phyloP scores from a whole-genome alignment of 768 basidiomycete species.

The Pleurotus citrinopileatus region DNA sequence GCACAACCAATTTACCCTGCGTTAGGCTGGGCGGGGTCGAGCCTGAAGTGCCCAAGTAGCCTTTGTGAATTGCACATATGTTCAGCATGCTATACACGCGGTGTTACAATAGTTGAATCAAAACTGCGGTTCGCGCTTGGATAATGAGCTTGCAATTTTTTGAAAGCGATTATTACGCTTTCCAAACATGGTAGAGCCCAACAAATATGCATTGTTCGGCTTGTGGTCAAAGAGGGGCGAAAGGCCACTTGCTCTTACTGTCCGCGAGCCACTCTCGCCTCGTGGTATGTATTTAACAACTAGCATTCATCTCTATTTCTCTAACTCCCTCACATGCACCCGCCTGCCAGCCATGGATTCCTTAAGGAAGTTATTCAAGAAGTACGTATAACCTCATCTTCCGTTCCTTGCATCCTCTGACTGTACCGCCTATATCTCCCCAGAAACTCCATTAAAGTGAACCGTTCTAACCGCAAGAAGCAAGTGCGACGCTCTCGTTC shows the following conservation, averaged over 20 bases:
- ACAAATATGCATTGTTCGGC: too few species aligned
- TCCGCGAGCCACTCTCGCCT: too few species aligned
- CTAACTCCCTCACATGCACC: background rate
- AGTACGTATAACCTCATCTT: background rate
- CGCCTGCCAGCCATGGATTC: background rate
- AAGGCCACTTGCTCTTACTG: too few species aligned
- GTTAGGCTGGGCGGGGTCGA: slow-evolving; percentile 1
- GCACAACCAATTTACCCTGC: too few species aligned
- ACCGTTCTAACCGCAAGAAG: background rate
- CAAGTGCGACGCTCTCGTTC: slow-evolving; percentile 5
- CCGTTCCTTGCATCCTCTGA: background rate
- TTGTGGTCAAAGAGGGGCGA: too few species aligned
- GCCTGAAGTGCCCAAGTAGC: background rate
- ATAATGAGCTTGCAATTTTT: too few species aligned
- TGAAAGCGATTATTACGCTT: too few species aligned
- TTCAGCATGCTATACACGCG: background rate
- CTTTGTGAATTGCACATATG: background rate
- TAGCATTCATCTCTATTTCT: too few species aligned
- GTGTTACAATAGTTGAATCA: too few species aligned
- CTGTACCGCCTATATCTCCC: too few species aligned
- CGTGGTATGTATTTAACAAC: background rate
- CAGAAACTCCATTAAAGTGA: slow-evolving; percentile 1
- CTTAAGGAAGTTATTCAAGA: slow-evolving; percentile 2
- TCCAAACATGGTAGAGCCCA: too few species aligned
- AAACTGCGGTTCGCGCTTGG: too few species aligned